These are phyloP conservation scores for Sarocladiaceae sp. DNA, from an alignment of 2,329 filamentous ascomycete species.

Conservation along the genomic window DNA sequence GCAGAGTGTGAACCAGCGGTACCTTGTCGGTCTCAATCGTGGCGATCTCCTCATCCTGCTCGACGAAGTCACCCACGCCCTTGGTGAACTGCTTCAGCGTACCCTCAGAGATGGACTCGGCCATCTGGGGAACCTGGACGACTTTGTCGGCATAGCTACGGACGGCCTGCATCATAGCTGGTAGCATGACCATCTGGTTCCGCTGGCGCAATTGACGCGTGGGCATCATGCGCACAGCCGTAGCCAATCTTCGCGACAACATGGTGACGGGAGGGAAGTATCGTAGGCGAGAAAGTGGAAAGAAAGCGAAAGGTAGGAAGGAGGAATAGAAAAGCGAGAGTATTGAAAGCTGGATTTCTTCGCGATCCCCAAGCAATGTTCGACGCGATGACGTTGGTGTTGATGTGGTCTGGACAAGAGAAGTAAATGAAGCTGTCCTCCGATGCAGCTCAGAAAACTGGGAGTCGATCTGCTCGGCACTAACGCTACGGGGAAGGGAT, in stretches of 20 bases:
- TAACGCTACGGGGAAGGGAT: conserved; percentile 1
- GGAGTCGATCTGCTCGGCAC: conserved; percentile 6
- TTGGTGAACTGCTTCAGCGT: conserved; percentile 95
- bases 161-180: conserved; percentile 47
- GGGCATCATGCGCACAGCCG: conserved; percentile 36
- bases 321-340: neutral
- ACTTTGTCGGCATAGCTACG: conserved; percentile 69
- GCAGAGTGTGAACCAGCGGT: neutral
- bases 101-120: conserved; percentile 96
- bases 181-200: conserved; percentile 33
- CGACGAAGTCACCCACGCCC: conserved; percentile 85
- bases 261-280: conserved; percentile 21
- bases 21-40: conserved; percentile 99
- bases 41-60: conserved; percentile 94
- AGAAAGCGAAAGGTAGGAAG: neutral
- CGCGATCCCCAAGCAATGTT: neutral
- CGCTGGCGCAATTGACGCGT: conserved; percentile 29
- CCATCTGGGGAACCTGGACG: conserved; percentile 96
- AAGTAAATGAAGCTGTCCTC: neutral
- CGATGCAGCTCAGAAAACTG: neutral
- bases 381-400: neutral
- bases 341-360: neutral
- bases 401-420: conserved; percentile 3
- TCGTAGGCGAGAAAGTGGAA: neutral
- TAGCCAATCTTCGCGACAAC: conserved; percentile 37